Base-by-base conservation (phyloP, 176 grass and related monocot species). In the Raddia distichophylla region DNA sequence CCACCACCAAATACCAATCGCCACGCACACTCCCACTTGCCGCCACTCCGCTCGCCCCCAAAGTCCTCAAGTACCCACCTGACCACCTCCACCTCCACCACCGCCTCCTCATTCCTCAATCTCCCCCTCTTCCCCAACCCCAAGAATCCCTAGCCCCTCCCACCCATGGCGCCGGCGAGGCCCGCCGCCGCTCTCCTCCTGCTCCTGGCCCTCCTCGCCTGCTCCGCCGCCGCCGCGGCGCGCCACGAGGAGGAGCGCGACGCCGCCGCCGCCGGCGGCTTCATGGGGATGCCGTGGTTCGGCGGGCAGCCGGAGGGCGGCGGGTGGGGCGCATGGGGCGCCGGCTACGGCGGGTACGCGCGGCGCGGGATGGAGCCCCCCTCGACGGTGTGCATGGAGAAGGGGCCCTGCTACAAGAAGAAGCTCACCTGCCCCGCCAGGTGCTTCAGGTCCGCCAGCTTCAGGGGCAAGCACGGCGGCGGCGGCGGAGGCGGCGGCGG, bases 371-470 rank as follows among this genome's bases (percentile, higher is more conserved):
- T 75, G 62, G 77, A 65, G 60, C 80, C 44, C 68, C 83, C 92
- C 15, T 89, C 89, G 3, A 76, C 75, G 80, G 80, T 91, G 72
- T 94, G 92, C 86, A 6, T 65, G 6, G 76, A 89, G 71, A 5
- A 56, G 62, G 92, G 92, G 3, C 84, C 80, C 0, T 94, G 92
- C 84, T 54, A 67, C 72, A 83, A 83, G 67, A 91, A 82, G 83
- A 78, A 55, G 20, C 70, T 94, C 83, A 82, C 80, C 61, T 94
- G 92, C 80, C 89, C 89, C 5, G 8, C 32, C 3, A 73, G 42
- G 7, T 94, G 92, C 80, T 94, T 91, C 85, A 82, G 19, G 37
- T 89, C 92, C 0, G 91, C 49, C 85, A 91, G 89, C 80, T 79
- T 78, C 80, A 40, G 27, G 1, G 33, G 19, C 47, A 77, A 79